Evolutionary conservation across 176 grass and related monocot genomes (phyloP).

Genomic region (Pontederia paniculata): DNA sequence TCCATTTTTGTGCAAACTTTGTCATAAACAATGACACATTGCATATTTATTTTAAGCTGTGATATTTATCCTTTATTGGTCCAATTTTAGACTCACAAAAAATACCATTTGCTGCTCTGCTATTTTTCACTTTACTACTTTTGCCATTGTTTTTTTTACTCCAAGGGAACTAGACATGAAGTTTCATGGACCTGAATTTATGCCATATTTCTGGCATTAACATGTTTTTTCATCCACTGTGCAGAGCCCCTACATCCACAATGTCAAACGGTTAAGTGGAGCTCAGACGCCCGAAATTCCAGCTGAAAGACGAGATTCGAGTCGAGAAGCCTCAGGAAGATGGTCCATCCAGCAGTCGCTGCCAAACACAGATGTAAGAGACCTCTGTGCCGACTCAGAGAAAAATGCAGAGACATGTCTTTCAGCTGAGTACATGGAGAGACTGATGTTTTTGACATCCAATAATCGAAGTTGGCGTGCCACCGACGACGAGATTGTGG

Average conservation of each 20-base stretch:
- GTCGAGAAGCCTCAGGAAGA: slow-evolving; percentile 1
- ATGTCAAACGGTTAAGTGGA: background rate
- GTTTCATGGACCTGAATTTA: too few species aligned
- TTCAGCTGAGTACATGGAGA: slow-evolving; percentile 28
- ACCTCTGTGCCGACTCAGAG: slow-evolving; percentile 4
- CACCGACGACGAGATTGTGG: slow-evolving; percentile 52
- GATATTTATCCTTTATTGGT: too few species aligned
- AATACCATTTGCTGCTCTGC: too few species aligned
- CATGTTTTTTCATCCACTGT: background rate
- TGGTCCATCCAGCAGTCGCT: slow-evolving; percentile 7
- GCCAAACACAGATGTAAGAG: background rate
- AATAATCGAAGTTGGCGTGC: slow-evolving; percentile 24
- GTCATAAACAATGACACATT: too few species aligned
- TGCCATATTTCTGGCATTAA: background rate
- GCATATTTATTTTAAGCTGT: too few species aligned
- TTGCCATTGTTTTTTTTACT: too few species aligned
- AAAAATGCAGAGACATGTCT: slow-evolving; percentile 16
- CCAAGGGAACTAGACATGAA: background rate
- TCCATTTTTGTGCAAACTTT: too few species aligned
- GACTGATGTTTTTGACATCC: slow-evolving; percentile 29
- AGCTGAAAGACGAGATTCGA: slow-evolving; percentile 7
- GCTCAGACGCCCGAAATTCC: slow-evolving; percentile 27
- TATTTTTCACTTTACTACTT: too few species aligned
- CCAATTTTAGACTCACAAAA: too few species aligned
- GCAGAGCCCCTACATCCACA: slow-evolving; percentile 21